phyloP scores from a whole-genome alignment of 352 stramenopile species.

The Nothophytophthora sp. region DNA sequence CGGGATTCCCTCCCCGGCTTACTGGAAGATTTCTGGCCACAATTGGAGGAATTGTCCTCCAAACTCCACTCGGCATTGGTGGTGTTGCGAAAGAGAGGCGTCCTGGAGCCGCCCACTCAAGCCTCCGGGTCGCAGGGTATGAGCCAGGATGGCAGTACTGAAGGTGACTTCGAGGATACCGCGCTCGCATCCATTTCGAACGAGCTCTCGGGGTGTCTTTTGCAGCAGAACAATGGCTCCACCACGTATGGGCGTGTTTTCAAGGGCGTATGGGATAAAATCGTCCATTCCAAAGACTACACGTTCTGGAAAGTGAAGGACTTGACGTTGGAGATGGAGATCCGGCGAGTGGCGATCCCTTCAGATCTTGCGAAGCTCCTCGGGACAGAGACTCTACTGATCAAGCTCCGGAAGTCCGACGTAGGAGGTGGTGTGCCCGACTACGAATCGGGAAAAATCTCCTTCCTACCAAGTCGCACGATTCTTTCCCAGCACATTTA shows the following conservation, averaged over 20 bases:
- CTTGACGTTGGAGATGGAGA: slow-evolving; percentile 15
- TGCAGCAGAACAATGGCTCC: slow-evolving; percentile 8
- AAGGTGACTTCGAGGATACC: slow-evolving; percentile 21
- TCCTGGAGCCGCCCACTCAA: slow-evolving; percentile 1
- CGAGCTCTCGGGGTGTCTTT: slow-evolving; percentile 33
- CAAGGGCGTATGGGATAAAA: slow-evolving; percentile 43
- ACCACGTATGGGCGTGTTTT: slow-evolving; percentile 39
- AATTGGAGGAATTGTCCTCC: slow-evolving; percentile 38
- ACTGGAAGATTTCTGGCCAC: slow-evolving; percentile 47
- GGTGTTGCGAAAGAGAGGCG: slow-evolving; percentile 6
- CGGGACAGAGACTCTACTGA: slow-evolving; percentile 40
- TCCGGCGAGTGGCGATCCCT: slow-evolving; percentile 41
- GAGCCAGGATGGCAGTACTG: background rate
- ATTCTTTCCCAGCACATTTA: slow-evolving; percentile 66
- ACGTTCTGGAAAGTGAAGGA: slow-evolving; percentile 38
- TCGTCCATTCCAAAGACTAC: slow-evolving; percentile 21
- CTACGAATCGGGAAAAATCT: slow-evolving; percentile 32
- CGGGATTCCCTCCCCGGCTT: slow-evolving; percentile 39
- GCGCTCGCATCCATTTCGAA: slow-evolving; percentile 27
- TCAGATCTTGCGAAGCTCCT: slow-evolving; percentile 47
- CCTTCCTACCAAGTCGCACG: slow-evolving; percentile 43
- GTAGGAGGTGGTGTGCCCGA: slow-evolving; percentile 8
- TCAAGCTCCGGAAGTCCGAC: slow-evolving; percentile 23
- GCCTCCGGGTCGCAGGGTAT: background rate
- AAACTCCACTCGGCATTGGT: slow-evolving; percentile 19